Evolutionary conservation across 108 stramenopile species (phyloP).

Genomic region (Fragilaria radians): DNA sequence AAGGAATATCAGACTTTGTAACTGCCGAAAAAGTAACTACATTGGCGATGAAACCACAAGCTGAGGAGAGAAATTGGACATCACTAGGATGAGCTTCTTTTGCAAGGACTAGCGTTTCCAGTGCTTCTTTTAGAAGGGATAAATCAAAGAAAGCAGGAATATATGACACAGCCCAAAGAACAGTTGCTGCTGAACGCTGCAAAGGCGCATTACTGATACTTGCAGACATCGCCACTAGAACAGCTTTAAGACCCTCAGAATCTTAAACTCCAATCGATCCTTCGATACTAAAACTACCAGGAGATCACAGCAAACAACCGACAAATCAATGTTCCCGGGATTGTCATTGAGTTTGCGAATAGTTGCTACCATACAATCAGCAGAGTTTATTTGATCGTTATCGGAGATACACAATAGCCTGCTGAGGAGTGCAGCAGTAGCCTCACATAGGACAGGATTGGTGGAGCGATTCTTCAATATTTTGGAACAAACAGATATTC

Average conservation of each 20-base stretch:
- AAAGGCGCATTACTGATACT: background rate
- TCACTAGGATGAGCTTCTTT: too few species aligned
- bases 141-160: conserved; percentile 12
- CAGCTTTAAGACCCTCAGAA: too few species aligned
- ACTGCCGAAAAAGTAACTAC: background rate
- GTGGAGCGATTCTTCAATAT: background rate
- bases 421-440: too few species aligned
- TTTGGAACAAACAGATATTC: background rate
- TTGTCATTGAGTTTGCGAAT: background rate
- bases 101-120: too few species aligned
- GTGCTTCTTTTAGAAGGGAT: conserved; percentile 3
- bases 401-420: too few species aligned
- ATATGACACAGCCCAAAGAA: conserved; percentile 14
- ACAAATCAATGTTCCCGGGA: too few species aligned
- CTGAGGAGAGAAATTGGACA: conserved; percentile 7
- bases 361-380: conserved; percentile 1
- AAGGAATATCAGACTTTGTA: background rate
- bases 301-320: too few species aligned
- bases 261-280: too few species aligned
- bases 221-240: background rate
- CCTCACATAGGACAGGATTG: background rate
- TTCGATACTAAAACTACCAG: too few species aligned
- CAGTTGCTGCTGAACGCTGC: background rate
- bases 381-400: background rate
- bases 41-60: conserved; percentile 20